These are phyloP conservation scores for Begonia fuchsioides DNA, from an alignment of 306 rosid species.

Conservation along the genomic window DNA sequence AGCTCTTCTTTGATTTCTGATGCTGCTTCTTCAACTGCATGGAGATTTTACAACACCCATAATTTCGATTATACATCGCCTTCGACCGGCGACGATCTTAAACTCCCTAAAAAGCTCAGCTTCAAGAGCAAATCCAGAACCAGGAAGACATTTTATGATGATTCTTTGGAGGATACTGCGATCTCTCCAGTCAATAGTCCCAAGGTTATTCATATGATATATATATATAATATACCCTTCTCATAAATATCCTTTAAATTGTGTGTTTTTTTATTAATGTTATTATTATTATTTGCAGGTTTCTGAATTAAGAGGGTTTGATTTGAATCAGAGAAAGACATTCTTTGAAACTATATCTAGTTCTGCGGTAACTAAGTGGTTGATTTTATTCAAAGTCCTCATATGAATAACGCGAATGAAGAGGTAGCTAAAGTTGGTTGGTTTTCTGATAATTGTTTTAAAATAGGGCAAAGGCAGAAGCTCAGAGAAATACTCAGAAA, in stretches of 20 bases:
- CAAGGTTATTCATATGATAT: constrained; percentile 29
- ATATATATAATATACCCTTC: background rate
- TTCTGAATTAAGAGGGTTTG: constrained; percentile 29
- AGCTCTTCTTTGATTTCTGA: constrained; percentile 72
- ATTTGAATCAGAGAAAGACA: constrained; percentile 30
- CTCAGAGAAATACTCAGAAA: constrained; percentile 8
- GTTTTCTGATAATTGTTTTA: too few relatives aligned
- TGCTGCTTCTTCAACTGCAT: constrained; percentile 77
- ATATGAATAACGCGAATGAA: too few relatives aligned
- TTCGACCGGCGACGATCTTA: background rate
- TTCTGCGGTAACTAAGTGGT: constrained; percentile 29
- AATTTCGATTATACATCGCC: background rate
- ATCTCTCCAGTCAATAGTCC: constrained; percentile 87
- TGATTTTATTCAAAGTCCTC: too few relatives aligned
- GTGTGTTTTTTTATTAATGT: background rate
- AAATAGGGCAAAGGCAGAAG: constrained; percentile 5
- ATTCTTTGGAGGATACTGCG: constrained; percentile 90
- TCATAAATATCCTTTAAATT: background rate
- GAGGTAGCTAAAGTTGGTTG: too few relatives aligned
- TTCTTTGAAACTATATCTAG: constrained; percentile 18
- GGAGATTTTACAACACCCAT: constrained; percentile 26
- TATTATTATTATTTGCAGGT: constrained; percentile 21
- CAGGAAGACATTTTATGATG: constrained; percentile 26
- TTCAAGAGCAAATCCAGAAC: constrained; percentile 45
- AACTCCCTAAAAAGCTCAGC: constrained; percentile 23